A percentile compares a stretch with the other conserved stretches of the same genome.
Conservation (phyloP, 2,329 filamentous ascomycete species). For the Colletotrichum eremochloae region DNA sequence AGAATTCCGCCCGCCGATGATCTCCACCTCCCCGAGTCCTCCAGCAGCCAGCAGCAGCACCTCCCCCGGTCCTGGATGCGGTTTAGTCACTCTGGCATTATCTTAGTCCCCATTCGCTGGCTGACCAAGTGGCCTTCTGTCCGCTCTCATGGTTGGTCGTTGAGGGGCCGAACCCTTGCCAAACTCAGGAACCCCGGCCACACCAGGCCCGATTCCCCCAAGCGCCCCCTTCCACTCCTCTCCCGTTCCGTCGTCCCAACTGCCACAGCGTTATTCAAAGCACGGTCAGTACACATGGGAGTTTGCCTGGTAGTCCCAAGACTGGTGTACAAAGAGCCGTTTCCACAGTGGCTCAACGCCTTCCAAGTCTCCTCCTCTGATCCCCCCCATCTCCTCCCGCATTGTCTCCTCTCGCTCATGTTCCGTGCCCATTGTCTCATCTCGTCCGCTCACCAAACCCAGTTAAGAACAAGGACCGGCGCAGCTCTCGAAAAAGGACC, state of each 20-base stretch:
- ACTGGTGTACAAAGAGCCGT: not conserved
- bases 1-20: constrained; percentile 10
- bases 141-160: constrained; percentile 30
- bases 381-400: not conserved
- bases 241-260: constrained; percentile 17
- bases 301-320: not conserved
- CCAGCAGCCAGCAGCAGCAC: not conserved
- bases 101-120: not conserved
- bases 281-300: not conserved
- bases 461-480: constrained; percentile 27
- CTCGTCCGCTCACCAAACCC: constrained; percentile 5
- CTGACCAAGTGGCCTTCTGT: constrained; percentile 21
- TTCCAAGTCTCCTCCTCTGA: constrained; percentile 2
- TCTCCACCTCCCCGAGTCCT: constrained; percentile 15
- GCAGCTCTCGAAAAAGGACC: constrained; percentile 30
- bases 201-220: not conserved
- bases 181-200: constrained; percentile 9
- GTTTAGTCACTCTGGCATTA: constrained; percentile 26
- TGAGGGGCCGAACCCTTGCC: constrained; percentile 19
- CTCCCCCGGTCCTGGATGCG: constrained; percentile 17
- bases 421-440: constrained; percentile 19
- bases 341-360: constrained; percentile 32
- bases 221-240: not conserved
- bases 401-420: constrained; percentile 20
- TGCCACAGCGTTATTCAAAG: not conserved